Conservation (phyloP, 2,329 filamentous ascomycete genomes). For the Penicillium janthinellum region DNA sequence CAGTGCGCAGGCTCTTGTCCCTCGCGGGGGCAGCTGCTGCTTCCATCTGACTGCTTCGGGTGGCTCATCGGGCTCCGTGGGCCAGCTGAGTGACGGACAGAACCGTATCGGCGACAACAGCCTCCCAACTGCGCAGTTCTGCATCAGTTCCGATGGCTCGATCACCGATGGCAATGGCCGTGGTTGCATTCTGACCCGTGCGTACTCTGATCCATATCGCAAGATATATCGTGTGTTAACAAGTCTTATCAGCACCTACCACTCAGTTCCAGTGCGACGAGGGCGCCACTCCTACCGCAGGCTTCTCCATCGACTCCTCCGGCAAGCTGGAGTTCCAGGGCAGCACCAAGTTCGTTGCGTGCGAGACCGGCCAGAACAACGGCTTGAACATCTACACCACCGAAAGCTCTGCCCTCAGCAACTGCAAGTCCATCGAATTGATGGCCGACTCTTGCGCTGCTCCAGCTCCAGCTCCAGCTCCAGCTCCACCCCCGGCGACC, state of each 20-base stretch:
- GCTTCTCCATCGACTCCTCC: slow-evolving; percentile 58
- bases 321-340: slow-evolving; percentile 57
- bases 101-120: slow-evolving; percentile 56
- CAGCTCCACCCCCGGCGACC: not conserved
- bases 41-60: slow-evolving; percentile 57
- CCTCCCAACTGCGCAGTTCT: slow-evolving; percentile 54
- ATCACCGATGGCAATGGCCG: slow-evolving; percentile 59
- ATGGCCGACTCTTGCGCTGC: slow-evolving; percentile 39
- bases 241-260: slow-evolving; percentile 51
- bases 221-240: slow-evolving; percentile 5
- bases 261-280: slow-evolving; percentile 64
- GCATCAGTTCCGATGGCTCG: slow-evolving; percentile 54
- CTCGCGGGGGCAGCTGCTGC: slow-evolving; percentile 47
- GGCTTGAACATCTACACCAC: slow-evolving; percentile 46
- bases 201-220: slow-evolving; percentile 21
- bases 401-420: slow-evolving; percentile 31
- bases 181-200: slow-evolving; percentile 66
- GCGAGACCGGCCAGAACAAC: slow-evolving; percentile 52
- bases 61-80: slow-evolving; percentile 54
- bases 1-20: slow-evolving; percentile 46
- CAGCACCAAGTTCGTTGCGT: slow-evolving; percentile 60
- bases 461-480: not conserved
- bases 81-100: slow-evolving; percentile 64
- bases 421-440: slow-evolving; percentile 37
- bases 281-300: slow-evolving; percentile 54